phyloP scores from a whole-genome alignment of 345 rosid species.

The Arabidopsis thaliana region TAIR10.1 NC_003071.7:4249001-4249500 shows the following conservation, averaged over 20 bases:
- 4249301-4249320: too few species aligned
- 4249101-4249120: background rate
- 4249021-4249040: slow-evolving; percentile 6
- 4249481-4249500: too few species aligned
- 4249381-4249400: too few species aligned
- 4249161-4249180: background rate
- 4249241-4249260: background rate
- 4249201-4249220: background rate
- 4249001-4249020: slow-evolving; percentile 8
- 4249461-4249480: too few species aligned
- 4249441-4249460: too few species aligned
- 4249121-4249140: background rate
- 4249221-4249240: background rate
- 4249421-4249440: too few species aligned
- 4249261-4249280: too few species aligned
- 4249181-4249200: background rate
- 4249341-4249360: too few species aligned
- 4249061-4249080: slow-evolving; percentile 6
- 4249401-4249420: too few species aligned
- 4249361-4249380: too few species aligned
- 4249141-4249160: background rate
- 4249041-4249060: background rate
- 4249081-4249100: background rate
- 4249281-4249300: too few species aligned
- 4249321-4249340: too few species aligned